phyloP scores from a whole-genome alignment of 2,329 filamentous ascomycete genomes.

The Endocalyx cinctus region DNA sequence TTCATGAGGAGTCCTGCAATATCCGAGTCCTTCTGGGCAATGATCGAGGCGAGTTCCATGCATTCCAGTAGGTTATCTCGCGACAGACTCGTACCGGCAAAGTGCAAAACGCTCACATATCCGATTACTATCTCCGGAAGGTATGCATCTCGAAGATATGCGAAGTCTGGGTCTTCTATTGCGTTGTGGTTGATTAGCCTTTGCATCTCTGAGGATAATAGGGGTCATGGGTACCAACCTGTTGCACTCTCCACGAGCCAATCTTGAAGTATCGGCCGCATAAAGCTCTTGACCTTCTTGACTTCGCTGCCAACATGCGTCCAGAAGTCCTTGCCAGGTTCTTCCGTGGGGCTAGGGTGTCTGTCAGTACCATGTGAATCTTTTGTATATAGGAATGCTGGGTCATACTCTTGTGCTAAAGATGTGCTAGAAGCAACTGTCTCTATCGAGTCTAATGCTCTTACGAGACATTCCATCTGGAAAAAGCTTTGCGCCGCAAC shows the following conservation, averaged over 20 bases:
- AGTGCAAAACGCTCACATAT: conserved; percentile 77
- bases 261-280: conserved; percentile 58
- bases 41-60: conserved; percentile 76
- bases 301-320: conserved; percentile 50
- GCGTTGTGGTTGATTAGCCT: conserved; percentile 6
- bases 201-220: too few species aligned
- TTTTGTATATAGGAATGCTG: too few species aligned
- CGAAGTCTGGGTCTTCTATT: conserved; percentile 55
- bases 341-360: conserved; percentile 25
- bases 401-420: conserved; percentile 49
- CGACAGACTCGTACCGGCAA: conserved; percentile 68
- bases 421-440: conserved; percentile 55
- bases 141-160: conserved; percentile 67
- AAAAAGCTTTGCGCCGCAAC: conserved; percentile 56
- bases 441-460: conserved; percentile 63
- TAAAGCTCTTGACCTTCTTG: conserved; percentile 48
- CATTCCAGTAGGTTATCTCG: conserved; percentile 75
- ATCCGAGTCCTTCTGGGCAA: conserved; percentile 68
- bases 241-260: conserved; percentile 57
- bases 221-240: conserved; percentile 39
- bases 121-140: conserved; percentile 82
- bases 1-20: conserved; percentile 61
- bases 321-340: conserved; percentile 43
- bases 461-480: conserved; percentile 64
- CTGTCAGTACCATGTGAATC: too few species aligned